phyloP scores from a whole-genome alignment of 2,329 filamentous ascomycete species.

The Monosporascus sp. region DNA sequence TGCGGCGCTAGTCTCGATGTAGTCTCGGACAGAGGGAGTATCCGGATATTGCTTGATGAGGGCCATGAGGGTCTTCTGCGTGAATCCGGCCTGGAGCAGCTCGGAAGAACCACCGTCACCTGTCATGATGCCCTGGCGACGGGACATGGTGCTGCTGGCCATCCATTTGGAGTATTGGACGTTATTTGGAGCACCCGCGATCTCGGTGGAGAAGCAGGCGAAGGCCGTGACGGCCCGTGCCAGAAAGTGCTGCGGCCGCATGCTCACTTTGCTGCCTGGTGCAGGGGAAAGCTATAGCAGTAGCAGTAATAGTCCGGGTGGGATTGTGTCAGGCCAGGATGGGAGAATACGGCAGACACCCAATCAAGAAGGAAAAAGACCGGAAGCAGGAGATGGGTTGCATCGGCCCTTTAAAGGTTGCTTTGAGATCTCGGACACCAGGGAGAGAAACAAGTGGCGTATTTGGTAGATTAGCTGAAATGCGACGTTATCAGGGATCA shows the following conservation, averaged over 20 bases:
- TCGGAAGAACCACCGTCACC: conserved; percentile 23
- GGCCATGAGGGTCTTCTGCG: conserved; percentile 26
- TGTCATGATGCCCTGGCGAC: conserved; percentile 28
- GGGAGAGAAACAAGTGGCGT: no score
- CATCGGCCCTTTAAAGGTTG: no score
- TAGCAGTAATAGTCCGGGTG: no score
- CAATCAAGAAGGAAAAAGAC: no score
- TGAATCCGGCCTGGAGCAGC: conserved; percentile 27
- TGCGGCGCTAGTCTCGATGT: conserved; percentile 20
- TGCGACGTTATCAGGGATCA: no score
- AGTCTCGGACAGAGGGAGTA: conserved; percentile 8
- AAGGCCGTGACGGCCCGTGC: conserved; percentile 8
- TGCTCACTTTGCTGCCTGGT: neutral
- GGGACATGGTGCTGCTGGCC: conserved; percentile 27
- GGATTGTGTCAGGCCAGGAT: no score
- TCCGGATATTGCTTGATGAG: conserved; percentile 19
- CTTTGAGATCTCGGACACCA: no score
- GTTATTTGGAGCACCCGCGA: neutral
- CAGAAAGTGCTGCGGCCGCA: neutral
- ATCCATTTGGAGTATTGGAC: conserved; percentile 20
- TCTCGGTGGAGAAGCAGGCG: conserved; percentile 3
- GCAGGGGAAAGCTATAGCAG: no score
- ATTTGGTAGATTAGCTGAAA: no score
- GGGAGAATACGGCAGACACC: no score
- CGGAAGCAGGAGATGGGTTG: no score